Evolutionary conservation across 371 early-diverging fungal species (phyloP), one percentile per base, ranked within the genome.

Genomic region (Mortierella polycephala): DNA sequence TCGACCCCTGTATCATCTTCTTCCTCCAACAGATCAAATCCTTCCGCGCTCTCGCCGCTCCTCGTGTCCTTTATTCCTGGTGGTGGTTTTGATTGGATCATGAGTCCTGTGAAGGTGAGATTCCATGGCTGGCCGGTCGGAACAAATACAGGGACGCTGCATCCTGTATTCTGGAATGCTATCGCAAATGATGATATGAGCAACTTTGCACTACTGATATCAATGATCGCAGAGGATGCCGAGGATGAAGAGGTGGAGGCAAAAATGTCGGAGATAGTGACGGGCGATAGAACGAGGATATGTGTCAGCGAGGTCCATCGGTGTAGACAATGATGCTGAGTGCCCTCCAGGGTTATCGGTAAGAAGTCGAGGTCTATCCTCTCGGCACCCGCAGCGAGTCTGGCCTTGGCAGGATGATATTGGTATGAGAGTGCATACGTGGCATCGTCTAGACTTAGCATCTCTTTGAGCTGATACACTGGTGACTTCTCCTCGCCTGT

Each of bases 71-170:
- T 13, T 20, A 8, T 18, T 40, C 1, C 12, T n/a, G 55, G 16
- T 4, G 58, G 18, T 40, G 56, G 39, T 7, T 66, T 62, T 3
- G 79, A 66, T n/a, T 64, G 65, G 14, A 79, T 69, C 51, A 59
- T 47, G 16, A 79, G 63, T 21, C 79, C 79, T 1, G 66, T 64
- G 54, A 79, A 79, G 0, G 79, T 79, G 52, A 72, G 52, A 20
- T 91, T 86, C 80, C 93, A 88, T 6, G 84, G 83, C 20, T 91
- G 91, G 6, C 93, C 94, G 9, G 88, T 87, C 0, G 92, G 92
- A 9, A 93, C 88, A 85, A 95, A 95, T 7, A 89, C 87, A 10
- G 95, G 94, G 18, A 94, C 75, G n/a, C 67, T 80, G 74, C 95
- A 95, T 6, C 84, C 87, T 5, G 86, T 88, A 67, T 92, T 93